phyloP scores from a whole-genome alignment of 202 grass and related monocot genomes.

The Schoenoplectus triqueter region DNA sequence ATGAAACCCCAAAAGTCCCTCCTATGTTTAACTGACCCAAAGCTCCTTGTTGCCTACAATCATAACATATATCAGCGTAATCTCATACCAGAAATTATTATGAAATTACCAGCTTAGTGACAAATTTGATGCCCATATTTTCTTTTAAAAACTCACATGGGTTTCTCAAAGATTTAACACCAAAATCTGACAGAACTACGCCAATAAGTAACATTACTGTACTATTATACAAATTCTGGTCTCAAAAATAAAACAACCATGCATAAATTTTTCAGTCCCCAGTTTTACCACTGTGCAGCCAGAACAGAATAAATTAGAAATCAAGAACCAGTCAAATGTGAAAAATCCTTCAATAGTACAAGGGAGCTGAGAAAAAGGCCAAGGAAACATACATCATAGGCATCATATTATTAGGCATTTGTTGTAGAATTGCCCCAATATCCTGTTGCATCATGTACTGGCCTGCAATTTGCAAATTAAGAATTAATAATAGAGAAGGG shows the following conservation, averaged over 20 bases:
- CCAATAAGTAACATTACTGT: not conserved
- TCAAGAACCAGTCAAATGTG: conserved; percentile 12
- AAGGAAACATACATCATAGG: conserved; percentile 53
- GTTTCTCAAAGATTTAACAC: not conserved
- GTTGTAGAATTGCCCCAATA: conserved; percentile 56
- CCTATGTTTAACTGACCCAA: conserved; percentile 56
- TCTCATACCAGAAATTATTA: not conserved
- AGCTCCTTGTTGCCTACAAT: conserved; percentile 82
- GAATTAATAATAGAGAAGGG: not conserved
- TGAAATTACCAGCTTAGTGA: not conserved
- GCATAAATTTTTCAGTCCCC: conserved; percentile 16
- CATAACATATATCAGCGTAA: conserved; percentile 4
- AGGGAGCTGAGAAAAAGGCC: conserved; percentile 15
- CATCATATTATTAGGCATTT: conserved; percentile 63
- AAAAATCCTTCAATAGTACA: conserved; percentile 20
- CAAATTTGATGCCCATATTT: not conserved
- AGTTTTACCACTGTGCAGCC: conserved; percentile 23
- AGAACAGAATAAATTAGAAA: conserved; percentile 7
- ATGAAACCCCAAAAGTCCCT: conserved; percentile 10
- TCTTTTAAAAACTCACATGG: not conserved
- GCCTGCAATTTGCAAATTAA: conserved; percentile 53
- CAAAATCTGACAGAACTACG: not conserved
- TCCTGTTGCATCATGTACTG: conserved; percentile 76
- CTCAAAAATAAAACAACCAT: conserved; percentile 23
- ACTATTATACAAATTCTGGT: not conserved